Conservation (phyloP, 2,329 filamentous ascomycete genomes). For the Alternaria incomplexa region DNA sequence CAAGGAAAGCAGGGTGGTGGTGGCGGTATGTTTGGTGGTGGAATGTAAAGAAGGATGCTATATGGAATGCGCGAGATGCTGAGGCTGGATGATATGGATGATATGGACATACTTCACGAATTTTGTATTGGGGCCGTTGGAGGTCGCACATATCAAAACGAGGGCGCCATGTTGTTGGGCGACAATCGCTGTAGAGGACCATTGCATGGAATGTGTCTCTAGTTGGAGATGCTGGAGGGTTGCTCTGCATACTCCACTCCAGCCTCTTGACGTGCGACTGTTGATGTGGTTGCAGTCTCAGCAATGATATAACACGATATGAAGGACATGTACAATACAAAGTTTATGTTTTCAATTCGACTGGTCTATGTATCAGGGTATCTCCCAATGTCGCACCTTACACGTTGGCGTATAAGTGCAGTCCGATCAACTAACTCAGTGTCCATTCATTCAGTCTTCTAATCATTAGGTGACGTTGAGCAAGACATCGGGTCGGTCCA, state of each 20-base stretch:
- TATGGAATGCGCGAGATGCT: background rate
- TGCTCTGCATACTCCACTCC: background rate
- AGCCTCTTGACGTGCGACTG: background rate
- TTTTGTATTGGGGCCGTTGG: too few species aligned
- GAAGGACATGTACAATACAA: conserved; percentile 22
- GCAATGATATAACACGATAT: background rate
- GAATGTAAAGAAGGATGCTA: conserved; percentile 20
- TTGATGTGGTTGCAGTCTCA: background rate
- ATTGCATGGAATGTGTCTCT: background rate
- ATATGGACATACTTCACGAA: too few species aligned
- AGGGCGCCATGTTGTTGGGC: background rate
- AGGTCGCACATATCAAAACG: too few species aligned
- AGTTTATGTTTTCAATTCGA: conserved; percentile 11
- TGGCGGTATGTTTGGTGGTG: conserved; percentile 37
- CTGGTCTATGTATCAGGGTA: background rate
- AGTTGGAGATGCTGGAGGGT: background rate
- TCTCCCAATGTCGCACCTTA: background rate
- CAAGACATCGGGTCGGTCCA: background rate
- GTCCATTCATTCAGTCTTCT: background rate
- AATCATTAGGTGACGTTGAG: background rate
- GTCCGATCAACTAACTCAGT: background rate
- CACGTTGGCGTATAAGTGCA: background rate
- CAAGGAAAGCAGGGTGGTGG: conserved; percentile 58
- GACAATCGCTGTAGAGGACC: background rate
- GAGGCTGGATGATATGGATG: background rate